phyloP scores from a whole-genome alignment of 2,329 filamentous ascomycete species.

The Ilyonectria robusta region DNA sequence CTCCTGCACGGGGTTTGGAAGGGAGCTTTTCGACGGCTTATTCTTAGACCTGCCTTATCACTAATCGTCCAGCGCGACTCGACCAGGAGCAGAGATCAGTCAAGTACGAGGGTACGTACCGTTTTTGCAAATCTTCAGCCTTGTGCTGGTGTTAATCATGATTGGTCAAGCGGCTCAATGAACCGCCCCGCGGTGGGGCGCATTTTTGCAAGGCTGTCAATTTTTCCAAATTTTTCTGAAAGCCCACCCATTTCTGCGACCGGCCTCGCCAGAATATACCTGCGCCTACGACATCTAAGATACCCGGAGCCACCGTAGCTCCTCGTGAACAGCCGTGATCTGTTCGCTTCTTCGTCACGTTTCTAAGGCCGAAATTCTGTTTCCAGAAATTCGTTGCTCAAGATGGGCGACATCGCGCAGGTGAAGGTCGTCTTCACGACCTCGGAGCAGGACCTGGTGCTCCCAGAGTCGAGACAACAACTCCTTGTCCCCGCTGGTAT shows the following conservation, averaged over 20 bases:
- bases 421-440: constrained; percentile 79
- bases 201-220: constrained; percentile 44
- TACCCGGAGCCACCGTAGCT: constrained; percentile 35
- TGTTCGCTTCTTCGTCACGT: not conserved
- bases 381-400: constrained; percentile 16
- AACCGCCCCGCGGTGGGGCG: constrained; percentile 44
- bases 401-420: constrained; percentile 64
- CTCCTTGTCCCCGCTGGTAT: constrained; percentile 74
- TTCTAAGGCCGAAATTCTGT: not conserved
- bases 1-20: not conserved
- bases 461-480: constrained; percentile 74
- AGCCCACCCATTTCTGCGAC: constrained; percentile 34
- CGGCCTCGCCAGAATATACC: constrained; percentile 16
- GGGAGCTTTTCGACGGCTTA: too few species aligned
- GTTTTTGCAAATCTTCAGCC: constrained; percentile 36
- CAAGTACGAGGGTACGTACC: not conserved
- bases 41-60: not conserved
- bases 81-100: not conserved
- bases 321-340: constrained; percentile 16
- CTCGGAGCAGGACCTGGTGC: constrained; percentile 71
- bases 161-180: constrained; percentile 24
- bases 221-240: constrained; percentile 47
- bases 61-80: not conserved
- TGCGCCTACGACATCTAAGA: constrained; percentile 28
- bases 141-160: constrained; percentile 6